These are phyloP conservation scores for Kalmanozyma brasiliensis DNA, from an alignment of 1,284 basidiomycete species.

Conservation along the genomic window DNA sequence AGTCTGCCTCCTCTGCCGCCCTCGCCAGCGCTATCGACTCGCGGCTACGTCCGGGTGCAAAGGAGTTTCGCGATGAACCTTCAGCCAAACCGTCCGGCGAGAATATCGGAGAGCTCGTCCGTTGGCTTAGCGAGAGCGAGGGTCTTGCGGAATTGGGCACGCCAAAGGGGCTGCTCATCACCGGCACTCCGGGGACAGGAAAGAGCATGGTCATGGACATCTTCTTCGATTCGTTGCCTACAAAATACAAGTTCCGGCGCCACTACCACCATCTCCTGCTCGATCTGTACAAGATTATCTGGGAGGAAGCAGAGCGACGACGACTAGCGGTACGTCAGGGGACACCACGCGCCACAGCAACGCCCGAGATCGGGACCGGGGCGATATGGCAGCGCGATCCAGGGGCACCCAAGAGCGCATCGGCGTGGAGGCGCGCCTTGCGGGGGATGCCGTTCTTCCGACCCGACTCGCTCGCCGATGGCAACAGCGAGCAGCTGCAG, in stretches of 20 bases:
- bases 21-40: constrained; percentile 31
- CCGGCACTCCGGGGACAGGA: constrained; percentile 72
- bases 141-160: constrained; percentile 74
- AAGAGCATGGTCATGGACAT: constrained; percentile 77
- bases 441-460: constrained; percentile 58
- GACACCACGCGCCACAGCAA: constrained; percentile 40
- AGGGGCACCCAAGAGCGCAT: constrained; percentile 39
- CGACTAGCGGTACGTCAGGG: constrained; percentile 53
- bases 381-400: constrained; percentile 68
- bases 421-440: constrained; percentile 35
- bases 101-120: constrained; percentile 70
- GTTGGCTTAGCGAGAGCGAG: constrained; percentile 73
- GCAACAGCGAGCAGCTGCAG: constrained; percentile 11
- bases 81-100: constrained; percentile 11
- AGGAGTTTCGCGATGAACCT: constrained; percentile 20
- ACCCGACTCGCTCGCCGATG: constrained; percentile 42
- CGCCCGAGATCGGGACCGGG: constrained; percentile 45
- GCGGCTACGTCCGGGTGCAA: constrained; percentile 16
- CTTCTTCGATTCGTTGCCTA: constrained; percentile 75
- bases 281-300: constrained; percentile 76
- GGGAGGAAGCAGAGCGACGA: constrained; percentile 73
- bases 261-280: constrained; percentile 79
- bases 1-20: constrained; percentile 21
- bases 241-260: constrained; percentile 74
- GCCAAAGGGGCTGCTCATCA: constrained; percentile 73